Evolutionary conservation across 768 basidiomycete species (phyloP).

Genomic region (Favolaschia claudopus): DNA sequence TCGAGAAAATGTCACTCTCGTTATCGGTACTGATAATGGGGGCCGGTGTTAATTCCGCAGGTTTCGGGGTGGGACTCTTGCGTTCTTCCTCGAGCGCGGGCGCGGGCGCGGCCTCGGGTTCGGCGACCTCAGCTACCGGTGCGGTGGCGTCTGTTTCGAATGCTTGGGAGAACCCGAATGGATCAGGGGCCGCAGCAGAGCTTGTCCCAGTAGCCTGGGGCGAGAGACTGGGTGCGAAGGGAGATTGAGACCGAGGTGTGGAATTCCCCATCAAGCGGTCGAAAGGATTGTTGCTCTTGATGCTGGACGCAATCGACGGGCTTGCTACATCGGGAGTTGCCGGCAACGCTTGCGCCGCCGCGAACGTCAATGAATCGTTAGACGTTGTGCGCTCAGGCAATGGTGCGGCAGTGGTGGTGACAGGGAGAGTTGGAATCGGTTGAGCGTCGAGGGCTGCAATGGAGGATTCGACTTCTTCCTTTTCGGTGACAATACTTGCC

Average conservation of each 20-base stretch:
- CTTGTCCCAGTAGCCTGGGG: slow-evolving; percentile 48
- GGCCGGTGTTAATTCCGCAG: not conserved
- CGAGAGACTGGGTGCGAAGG: slow-evolving; percentile 57
- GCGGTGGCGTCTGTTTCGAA: slow-evolving; percentile 31
- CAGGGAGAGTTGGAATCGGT: slow-evolving; percentile 27
- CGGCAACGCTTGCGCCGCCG: slow-evolving; percentile 78
- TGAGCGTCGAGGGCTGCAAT: slow-evolving; percentile 43
- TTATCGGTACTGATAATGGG: slow-evolving; percentile 19
- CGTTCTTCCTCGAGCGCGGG: slow-evolving; percentile 10
- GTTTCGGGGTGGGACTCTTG: slow-evolving; percentile 1
- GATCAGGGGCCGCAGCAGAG: slow-evolving; percentile 35
- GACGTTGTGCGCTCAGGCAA: slow-evolving; percentile 46
- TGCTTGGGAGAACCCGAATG: slow-evolving; percentile 33
- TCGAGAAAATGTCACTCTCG: slow-evolving; percentile 26
- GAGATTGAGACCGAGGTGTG: slow-evolving; percentile 62
- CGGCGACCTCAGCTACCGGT: slow-evolving; percentile 1
- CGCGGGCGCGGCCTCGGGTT: not conserved
- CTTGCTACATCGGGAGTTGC: slow-evolving; percentile 68
- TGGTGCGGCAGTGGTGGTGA: slow-evolving; percentile 5
- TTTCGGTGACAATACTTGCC: slow-evolving; percentile 59
- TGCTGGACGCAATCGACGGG: slow-evolving; percentile 51
- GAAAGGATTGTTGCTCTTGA: slow-evolving; percentile 93
- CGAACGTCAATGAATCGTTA: slow-evolving; percentile 60
- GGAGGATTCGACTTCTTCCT: slow-evolving; percentile 60
- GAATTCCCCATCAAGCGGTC: slow-evolving; percentile 66